Evolutionary conservation across 345 rosid genomes (phyloP), one percentile per base, ranked within the genome.

Genomic region (Camelina neglecta): DNA sequence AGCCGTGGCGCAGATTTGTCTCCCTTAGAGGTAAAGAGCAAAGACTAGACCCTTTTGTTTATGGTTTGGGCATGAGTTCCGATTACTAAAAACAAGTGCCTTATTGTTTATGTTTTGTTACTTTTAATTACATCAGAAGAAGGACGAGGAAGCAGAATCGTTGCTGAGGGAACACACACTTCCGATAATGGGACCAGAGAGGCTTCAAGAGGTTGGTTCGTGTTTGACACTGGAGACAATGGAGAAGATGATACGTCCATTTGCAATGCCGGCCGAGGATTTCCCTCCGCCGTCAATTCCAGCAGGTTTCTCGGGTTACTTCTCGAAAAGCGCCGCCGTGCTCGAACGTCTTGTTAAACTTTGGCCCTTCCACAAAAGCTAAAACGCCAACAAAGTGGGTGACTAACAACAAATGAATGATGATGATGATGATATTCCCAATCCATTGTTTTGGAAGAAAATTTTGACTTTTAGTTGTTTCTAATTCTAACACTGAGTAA

Each of bases 1-100:
- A 96, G 98, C 75, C 98, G 96, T 36, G 97, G 99, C 51, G 99
- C 99, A 68, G 99, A 96, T 83, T 85, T 93, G 57, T 88, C 98
- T 62, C 97, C 97, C 5, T 75, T 96, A 75, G 92, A 93, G 98
- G 98, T 93, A 87, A 75, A 56, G 42, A 49, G 39, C 69, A 33
- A 41, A 50, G 47, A 47, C 42, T 16, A 48, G 44, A 48, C 69
- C 11, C 38, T 65, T 38, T 61, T 6, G 11, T 39, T 39, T n/a
- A 64, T 42, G 13, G 12, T 4, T 4, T 29, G 20, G 20, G 38
- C 38, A 56, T 33, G 45, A 3, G 33, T 61, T 50, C 50, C 35
- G 11, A 21, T 23, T 41, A 61, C 12, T 41, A n/a, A 38, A 20
- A 39, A 39, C 48, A 36, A 61, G 13, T 6, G 45, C 41, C 11